Evolutionary conservation across 306 rosid genomes (phyloP), one percentile per base, ranked within the genome.

Genomic region (Mimosa bimucronata): DNA sequence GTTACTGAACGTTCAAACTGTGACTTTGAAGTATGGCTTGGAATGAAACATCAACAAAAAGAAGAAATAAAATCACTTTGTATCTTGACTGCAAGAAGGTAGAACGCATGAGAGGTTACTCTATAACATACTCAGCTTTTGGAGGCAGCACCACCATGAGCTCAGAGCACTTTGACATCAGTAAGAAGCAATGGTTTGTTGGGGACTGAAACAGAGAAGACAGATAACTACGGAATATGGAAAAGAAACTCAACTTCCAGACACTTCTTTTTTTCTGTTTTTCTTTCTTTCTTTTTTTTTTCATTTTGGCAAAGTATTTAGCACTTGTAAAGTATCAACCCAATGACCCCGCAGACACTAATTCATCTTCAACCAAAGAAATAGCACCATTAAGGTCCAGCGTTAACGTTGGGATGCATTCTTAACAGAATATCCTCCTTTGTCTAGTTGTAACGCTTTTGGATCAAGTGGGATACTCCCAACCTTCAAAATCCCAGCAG

Each of bases 401-500:
- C 71, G 46, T 71, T 75, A 58, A 66, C 72, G 81, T 12, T 76
- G 83, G 66, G 87, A 79, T 58, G 74, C 88, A 85, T 70, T 85
- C 73, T 84, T 85, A 61, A 42, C 77, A 34, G 66, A 25, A 52
- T 77, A 71, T 64, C 83, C 79, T 34, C 88, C 87, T 80, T 87
- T 84, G 81, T 85, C 86, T 0, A 79, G 77, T 80, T 85, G 80
- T 30, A 91, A 79, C 2, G 89, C 87, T 71, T 74, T 85, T 3
- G 92, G 89, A 88, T 94, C 91, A 48, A 89, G 90, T 25, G 91
- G 95, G 75, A 90, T 88, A 11, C 91, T 94, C 78, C 98, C 98
- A 71, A 94, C 87, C 44, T 91, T 94, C 83, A 90, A 79, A 82
- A 86, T 79, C 26, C 93, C 81, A 30, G 84, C 79, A 37, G 86